Base-by-base conservation (phyloP, 2,329 filamentous ascomycete species). In the Exophiala viscosa region DNA sequence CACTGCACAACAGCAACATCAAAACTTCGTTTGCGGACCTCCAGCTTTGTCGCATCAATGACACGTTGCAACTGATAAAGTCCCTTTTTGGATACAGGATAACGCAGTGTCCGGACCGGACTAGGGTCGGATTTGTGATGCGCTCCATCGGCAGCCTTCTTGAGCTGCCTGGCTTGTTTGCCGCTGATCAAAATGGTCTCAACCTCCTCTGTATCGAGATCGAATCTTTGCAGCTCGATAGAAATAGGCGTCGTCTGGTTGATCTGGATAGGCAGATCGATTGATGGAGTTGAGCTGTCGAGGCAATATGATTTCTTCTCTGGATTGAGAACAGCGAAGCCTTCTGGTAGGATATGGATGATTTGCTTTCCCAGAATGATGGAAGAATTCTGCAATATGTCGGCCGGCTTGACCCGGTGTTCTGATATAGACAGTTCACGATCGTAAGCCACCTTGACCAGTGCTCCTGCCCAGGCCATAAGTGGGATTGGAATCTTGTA, bases 351-450 rank as follows among this genome's bases (percentile, higher is more conserved):
- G 65, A 99, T 96, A 67, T 99, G 93, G 70, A 99, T 92, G 63
- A 96, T 95, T 73, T 97, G 91, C 69, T 90, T 93, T 66, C 93
- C 93, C 73, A 96, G 81, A 59, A 99, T 97, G 65, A 97, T 80
- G 17, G 91, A 96, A 31, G 89, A 82, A 68, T 97, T 96, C 68
- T 96, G 89, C 56, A 96, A 76, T 59, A 99, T 91, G 57, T 82
- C 85, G 23, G 86, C 87, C 13, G 91, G 84, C 67, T 95, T 95
- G 67, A 99, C 92, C 65, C 85, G 89, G 61, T 87, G 85, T 69
- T 96, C 95, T n/a, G 89, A 93, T 60, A 99, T 87, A 46, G 92
- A 90, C 55, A 96, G 74, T 72, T 99, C 93, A 65, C 89, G 86
- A 68, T 97, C 91, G 73, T 93, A 97, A 45, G 96, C 79, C 58